Conservation (phyloP, 1,284 basidiomycete species). For the Gymnopus androsaceus region DNA sequence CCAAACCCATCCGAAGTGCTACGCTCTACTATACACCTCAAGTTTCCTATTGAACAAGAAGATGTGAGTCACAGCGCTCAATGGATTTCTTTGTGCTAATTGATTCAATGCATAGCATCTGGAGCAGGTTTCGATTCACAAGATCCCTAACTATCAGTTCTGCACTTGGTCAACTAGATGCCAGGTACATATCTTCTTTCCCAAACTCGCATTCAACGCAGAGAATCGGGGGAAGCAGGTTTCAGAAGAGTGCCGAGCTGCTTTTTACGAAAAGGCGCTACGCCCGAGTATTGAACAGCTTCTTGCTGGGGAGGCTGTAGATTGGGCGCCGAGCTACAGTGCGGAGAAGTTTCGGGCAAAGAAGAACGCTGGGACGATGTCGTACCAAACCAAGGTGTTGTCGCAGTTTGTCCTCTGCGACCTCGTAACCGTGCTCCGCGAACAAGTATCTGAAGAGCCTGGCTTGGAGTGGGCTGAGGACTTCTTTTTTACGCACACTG, state of each 20-base stretch:
- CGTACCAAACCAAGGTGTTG: conserved; percentile 23
- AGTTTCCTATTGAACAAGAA: not conserved
- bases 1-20: conserved; percentile 7
- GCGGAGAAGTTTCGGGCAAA: conserved; percentile 24
- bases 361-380: conserved; percentile 16
- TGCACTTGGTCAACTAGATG: conserved; percentile 24
- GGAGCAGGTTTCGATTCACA: too few relatives aligned
- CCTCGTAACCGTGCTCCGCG: conserved; percentile 22
- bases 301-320: conserved; percentile 6
- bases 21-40: conserved; percentile 13
- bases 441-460: conserved; percentile 13
- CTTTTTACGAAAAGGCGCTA: conserved; percentile 28
- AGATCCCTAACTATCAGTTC: conserved; percentile 29
- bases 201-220: conserved; percentile 19
- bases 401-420: conserved; percentile 2
- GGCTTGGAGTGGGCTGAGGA: conserved; percentile 21
- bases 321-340: conserved; percentile 26
- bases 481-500: conserved; percentile 27
- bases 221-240: conserved; percentile 9
- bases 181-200: conserved; percentile 26
- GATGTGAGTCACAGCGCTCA: not conserved
- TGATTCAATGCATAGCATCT: conserved; percentile 15
- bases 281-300: conserved; percentile 23
- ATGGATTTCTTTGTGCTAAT: not conserved
- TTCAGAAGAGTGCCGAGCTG: conserved; percentile 13